These are phyloP conservation scores for Solanum etuberosum DNA, from an alignment of 257 asterid species.

Conservation along the genomic window DNA sequence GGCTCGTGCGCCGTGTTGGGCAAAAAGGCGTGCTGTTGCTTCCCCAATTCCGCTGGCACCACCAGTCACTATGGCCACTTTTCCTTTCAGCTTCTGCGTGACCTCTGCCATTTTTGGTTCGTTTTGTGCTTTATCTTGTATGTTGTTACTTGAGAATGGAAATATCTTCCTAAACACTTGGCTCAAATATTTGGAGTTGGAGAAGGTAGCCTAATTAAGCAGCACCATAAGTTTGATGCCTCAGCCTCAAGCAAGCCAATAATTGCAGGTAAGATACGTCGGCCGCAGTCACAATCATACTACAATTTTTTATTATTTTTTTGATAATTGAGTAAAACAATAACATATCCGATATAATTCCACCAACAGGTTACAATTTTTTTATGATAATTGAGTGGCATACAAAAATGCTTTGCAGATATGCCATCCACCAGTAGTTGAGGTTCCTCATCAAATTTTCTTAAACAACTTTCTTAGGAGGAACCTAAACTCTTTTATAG, in stretches of 20 bases:
- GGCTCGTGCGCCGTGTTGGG: conserved; percentile 27
- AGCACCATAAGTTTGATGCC: background rate
- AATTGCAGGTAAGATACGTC: background rate
- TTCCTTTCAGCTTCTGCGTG: conserved; percentile 16
- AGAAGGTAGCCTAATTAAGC: background rate
- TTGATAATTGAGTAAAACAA: no score
- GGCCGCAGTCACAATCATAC: background rate
- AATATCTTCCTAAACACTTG: background rate
- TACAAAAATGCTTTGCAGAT: background rate
- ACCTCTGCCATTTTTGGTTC: background rate
- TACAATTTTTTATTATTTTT: no score
- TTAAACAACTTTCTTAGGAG: background rate
- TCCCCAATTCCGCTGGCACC: conserved; percentile 41
- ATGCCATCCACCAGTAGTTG: background rate
- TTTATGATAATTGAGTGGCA: background rate
- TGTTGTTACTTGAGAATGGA: background rate
- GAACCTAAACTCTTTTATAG: background rate
- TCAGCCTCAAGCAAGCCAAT: background rate
- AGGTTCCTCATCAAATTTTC: background rate
- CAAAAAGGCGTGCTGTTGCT: conserved; percentile 28
- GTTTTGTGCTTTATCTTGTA: background rate
- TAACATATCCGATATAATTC: background rate
- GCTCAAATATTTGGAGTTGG: background rate
- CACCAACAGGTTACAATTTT: background rate
- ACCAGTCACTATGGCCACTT: conserved; percentile 40